Evolutionary conservation across 1,139 yeast genomes (phyloP).

Genomic region (Lodderomyces parapsilosis): DNA sequence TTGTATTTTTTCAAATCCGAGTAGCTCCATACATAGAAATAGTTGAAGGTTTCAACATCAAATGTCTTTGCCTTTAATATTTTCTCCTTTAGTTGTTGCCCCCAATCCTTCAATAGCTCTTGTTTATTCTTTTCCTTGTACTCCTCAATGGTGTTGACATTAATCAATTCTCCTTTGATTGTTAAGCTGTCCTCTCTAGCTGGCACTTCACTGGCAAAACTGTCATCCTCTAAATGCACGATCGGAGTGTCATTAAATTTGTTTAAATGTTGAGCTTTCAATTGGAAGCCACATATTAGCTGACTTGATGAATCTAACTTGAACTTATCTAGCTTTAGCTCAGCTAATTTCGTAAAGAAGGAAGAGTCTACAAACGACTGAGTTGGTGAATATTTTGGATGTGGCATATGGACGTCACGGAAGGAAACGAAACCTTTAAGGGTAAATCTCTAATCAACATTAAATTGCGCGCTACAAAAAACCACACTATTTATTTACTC

Average conservation of each 20-base stretch:
- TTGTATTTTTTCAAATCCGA: conserved; percentile 87
- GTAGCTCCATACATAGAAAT: conserved; percentile 64
- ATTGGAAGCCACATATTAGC: conserved; percentile 37
- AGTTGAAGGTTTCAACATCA: conserved; percentile 20
- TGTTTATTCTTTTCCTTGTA: conserved; percentile 70
- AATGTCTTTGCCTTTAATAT: conserved; percentile 12
- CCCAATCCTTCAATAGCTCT: conserved; percentile 46
- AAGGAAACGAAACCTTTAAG: too few species aligned
- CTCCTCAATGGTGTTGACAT: conserved; percentile 82
- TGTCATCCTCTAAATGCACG: conserved; percentile 36
- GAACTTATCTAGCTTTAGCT: conserved; percentile 62
- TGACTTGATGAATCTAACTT: conserved; percentile 55
- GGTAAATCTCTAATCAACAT: too few species aligned
- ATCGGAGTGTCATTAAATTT: conserved; percentile 44
- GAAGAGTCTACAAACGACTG: conserved; percentile 82
- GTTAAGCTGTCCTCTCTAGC: conserved; percentile 28
- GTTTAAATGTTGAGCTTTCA: conserved; percentile 30
- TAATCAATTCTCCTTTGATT: conserved; percentile 37
- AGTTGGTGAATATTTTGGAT: conserved; percentile 40
- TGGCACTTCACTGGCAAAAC: conserved; percentile 33
- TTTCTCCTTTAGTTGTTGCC: conserved; percentile 28
- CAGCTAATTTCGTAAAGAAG: conserved; percentile 73
- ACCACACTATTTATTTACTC: neutral
- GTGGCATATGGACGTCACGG: neutral
- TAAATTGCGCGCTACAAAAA: too few species aligned